Percentiles rank a stretch among this genome's conserved stretches.
Evolutionary conservation across 805 yeast genomes (phyloP).

Genomic region (Ogataea methanolica): DNA sequence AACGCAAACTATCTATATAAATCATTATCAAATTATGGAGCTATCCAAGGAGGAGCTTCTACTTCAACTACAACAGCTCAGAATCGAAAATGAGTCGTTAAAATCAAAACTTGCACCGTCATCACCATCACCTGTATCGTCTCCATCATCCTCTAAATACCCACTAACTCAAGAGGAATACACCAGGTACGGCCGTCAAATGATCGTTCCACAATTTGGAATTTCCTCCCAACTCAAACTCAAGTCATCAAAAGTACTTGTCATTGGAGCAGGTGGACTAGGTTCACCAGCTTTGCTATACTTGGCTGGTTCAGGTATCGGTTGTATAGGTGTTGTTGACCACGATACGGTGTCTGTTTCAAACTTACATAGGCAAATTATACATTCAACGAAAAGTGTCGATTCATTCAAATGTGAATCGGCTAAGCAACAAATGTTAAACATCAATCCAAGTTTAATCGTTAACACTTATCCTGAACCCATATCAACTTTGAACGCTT

Average conservation of each 20-base stretch:
- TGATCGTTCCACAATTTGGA: constrained; percentile 84
- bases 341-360: constrained; percentile 79
- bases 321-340: constrained; percentile 81
- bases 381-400: constrained; percentile 63
- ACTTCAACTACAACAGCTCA: constrained; percentile 21
- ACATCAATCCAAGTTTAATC: constrained; percentile 65
- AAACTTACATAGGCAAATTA: constrained; percentile 84
- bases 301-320: constrained; percentile 84
- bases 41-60: constrained; percentile 14
- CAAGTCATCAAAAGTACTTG: constrained; percentile 56
- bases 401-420: constrained; percentile 76
- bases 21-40: constrained; percentile 26
- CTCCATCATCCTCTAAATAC: not conserved
- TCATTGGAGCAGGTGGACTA: constrained; percentile 95
- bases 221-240: constrained; percentile 52
- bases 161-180: constrained; percentile 58
- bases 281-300: constrained; percentile 91
- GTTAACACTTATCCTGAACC: constrained; percentile 49
- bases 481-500: constrained; percentile 53
- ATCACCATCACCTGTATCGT: not conserved
- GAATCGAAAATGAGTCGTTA: constrained; percentile 5
- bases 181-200: constrained; percentile 85
- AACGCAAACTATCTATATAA: constrained; percentile 44
- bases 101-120: not conserved
- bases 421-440: constrained; percentile 52